Evolutionary conservation across 2,329 filamentous ascomycete genomes (phyloP).

Genomic region (Orbilia ellipsospora): DNA sequence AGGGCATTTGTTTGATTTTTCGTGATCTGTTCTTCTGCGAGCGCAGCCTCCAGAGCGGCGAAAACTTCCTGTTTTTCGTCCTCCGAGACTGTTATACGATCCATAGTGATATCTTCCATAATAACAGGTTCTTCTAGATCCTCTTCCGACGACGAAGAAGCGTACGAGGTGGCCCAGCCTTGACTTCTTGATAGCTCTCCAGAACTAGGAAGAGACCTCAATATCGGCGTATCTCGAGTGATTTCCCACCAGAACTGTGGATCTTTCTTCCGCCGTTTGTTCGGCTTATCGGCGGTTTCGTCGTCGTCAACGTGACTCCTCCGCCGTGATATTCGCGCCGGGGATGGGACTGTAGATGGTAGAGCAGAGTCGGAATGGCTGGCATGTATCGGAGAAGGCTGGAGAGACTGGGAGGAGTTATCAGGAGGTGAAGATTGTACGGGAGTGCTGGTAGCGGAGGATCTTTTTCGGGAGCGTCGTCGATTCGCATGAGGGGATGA

Average conservation of each 20-base stretch:
- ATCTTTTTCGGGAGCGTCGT: slow-evolving; percentile 31
- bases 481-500: slow-evolving; percentile 24
- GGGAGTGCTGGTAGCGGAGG: slow-evolving; percentile 5
- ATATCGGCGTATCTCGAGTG: slow-evolving; percentile 38
- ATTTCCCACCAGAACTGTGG: slow-evolving; percentile 46
- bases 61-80: slow-evolving; percentile 30
- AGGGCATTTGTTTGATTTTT: slow-evolving; percentile 33
- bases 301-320: slow-evolving; percentile 27
- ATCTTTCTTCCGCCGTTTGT: slow-evolving; percentile 43
- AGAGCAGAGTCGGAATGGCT: slow-evolving; percentile 34
- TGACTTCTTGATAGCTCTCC: slow-evolving; percentile 30
- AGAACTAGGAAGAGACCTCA: slow-evolving; percentile 35
- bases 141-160: slow-evolving; percentile 30
- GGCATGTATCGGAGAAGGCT: slow-evolving; percentile 11
- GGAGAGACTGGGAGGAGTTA: slow-evolving; percentile 33
- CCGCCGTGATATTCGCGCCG: slow-evolving; percentile 24
- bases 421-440: slow-evolving; percentile 14
- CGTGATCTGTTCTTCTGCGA: slow-evolving; percentile 19
- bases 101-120: slow-evolving; percentile 46
- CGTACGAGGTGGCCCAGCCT: slow-evolving; percentile 35
- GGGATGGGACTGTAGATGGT: slow-evolving; percentile 26
- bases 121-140: slow-evolving; percentile 21
- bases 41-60: slow-evolving; percentile 9
- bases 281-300: slow-evolving; percentile 34
- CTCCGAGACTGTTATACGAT: slow-evolving; percentile 28